These are phyloP conservation scores for Oryza rufipogon DNA, from an alignment of 176 grass and related monocot species.

Conservation along the genomic window DNA sequence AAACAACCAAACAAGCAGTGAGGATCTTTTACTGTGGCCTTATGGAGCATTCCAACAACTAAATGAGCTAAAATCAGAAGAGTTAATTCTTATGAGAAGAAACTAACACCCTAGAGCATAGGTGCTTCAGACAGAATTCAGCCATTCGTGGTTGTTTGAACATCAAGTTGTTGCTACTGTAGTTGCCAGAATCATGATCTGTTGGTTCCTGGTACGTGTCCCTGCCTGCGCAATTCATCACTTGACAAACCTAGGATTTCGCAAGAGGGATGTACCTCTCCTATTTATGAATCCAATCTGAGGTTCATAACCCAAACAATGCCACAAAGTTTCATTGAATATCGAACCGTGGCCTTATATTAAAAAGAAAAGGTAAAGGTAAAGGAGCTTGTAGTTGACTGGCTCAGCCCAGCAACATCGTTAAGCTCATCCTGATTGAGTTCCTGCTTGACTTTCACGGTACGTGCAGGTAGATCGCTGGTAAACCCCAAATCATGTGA, in stretches of 20 bases:
- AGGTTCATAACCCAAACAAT: neutral
- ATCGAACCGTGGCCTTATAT: neutral
- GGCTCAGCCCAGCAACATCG: neutral
- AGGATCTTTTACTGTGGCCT: neutral
- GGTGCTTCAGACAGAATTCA: neutral
- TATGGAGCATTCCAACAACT: constrained; percentile 6
- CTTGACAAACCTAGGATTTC: neutral
- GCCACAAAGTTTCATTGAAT: neutral
- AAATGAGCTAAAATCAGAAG: neutral
- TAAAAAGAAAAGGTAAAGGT: neutral
- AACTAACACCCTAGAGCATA: neutral
- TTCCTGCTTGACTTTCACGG: neutral
- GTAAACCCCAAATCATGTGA: neutral
- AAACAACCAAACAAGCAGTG: neutral
- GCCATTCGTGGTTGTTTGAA: neutral
- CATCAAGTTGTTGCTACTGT: neutral
- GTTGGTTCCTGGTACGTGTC: neutral
- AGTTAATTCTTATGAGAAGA: neutral
- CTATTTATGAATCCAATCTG: neutral
- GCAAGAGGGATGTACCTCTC: neutral
- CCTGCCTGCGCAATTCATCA: neutral
- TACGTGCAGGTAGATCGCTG: neutral
- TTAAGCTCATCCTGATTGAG: neutral
- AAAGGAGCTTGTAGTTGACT: neutral
- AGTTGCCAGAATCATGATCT: neutral